Base-by-base conservation (phyloP, 495 filamentous ascomycete species). In the Neurospora intermedia region DNA sequence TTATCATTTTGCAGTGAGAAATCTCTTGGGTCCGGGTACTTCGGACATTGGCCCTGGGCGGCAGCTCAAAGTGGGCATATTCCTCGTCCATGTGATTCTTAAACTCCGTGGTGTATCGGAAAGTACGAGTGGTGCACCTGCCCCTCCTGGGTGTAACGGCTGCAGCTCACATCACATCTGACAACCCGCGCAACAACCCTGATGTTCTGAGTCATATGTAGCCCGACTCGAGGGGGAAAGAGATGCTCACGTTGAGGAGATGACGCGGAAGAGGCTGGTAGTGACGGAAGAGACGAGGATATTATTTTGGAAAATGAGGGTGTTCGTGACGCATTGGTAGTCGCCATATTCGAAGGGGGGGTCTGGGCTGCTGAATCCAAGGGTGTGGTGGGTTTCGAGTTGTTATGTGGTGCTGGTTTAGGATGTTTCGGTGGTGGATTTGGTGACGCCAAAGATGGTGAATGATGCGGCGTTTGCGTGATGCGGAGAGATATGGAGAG, bases 401-500 rank as follows among this genome's bases (percentile, higher is more conserved):
- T 62, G 23, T 6, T 74, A 76, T 71, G 7, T n/a, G 9, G 40
- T 66, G 18, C 10, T 73, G 6, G 70, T 73, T 16, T 70, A 69
- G 43, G 2, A 35, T 42, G 35, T 43, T 18, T 35, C 41, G 7
- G 11, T 39, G 23, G 31, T 72, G 38, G 48, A 75, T 31, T 66
- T 38, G 71, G 11, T 40, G 18, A 75, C n/a, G 0, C 71, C 74
- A 18, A 69, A 39, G 15, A 42, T 54, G n/a, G 48, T 69, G 18
- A 70, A 45, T 43, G 13, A 20, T 10, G 9, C 16, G 43, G 40
- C 46, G 11, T 27, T 15, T n/a, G 20, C 3, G 18, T 66, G 75
- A 74, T 74, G 70, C 20, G 23, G 70, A 70, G 45, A 6, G 73
- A 70, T 73, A 76, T 73, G 75, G 74, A 45, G 73, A 69, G 42